Percentiles rank a stretch among this genome's conserved stretches.
phyloP scores from a whole-genome alignment of 129 eudicot species.

The carrot (Daucus carota) region DH1_v3.0 NC_030383.2:45628501-45629000 shows the following conservation, averaged over 20 bases:
- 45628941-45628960: slow-evolving; percentile 15
- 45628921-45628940: slow-evolving; percentile 18
- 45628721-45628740: not conserved
- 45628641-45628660: not conserved
- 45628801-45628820: too few species aligned
- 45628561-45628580: not conserved
- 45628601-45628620: not conserved
- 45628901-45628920: not conserved
- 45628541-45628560: not conserved
- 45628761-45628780: not conserved
- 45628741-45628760: not conserved
- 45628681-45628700: not conserved
- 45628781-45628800: slow-evolving; percentile 14
- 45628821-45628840: too few species aligned
- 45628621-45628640: not conserved
- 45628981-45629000: not conserved
- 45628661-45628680: not conserved
- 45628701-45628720: not conserved
- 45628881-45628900: too few species aligned
- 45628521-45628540: too few species aligned
- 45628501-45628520: not conserved
- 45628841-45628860: too few species aligned
- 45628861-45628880: too few species aligned
- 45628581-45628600: not conserved
- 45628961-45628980: slow-evolving; percentile 5